phyloP scores from a whole-genome alignment of 257 asterid species.

The Solanum okadae region DNA sequence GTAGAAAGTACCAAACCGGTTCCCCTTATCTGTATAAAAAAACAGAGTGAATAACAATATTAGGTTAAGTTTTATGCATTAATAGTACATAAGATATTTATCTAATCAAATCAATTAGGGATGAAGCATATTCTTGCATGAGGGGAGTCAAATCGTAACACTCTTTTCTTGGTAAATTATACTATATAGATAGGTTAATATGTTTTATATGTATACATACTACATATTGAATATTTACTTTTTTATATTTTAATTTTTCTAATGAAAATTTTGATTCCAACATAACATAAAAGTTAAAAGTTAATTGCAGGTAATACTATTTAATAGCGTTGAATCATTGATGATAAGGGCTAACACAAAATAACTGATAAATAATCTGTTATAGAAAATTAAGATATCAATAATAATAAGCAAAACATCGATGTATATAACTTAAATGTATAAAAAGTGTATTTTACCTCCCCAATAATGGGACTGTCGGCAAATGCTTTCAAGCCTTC shows the following conservation, averaged over 20 bases:
- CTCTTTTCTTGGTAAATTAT: too few species aligned
- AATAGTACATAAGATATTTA: neutral
- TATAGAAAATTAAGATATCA: too few species aligned
- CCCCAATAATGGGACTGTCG: constrained; percentile 80
- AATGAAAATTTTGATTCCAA: neutral
- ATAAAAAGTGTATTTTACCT: constrained; percentile 17
- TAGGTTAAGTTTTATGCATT: neutral
- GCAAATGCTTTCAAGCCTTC: constrained; percentile 74
- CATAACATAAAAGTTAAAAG: neutral
- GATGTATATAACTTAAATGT: neutral
- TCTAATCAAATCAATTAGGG: too few species aligned
- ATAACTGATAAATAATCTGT: too few species aligned
- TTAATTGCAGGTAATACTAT: too few species aligned
- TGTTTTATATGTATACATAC: too few species aligned
- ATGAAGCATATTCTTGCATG: too few species aligned
- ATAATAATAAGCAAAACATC: too few species aligned
- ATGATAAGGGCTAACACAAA: neutral
- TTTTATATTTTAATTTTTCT: neutral
- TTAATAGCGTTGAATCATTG: neutral
- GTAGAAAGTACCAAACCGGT: constrained; percentile 80
- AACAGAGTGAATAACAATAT: neutral
- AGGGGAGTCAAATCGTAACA: too few species aligned
- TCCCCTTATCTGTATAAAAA: constrained; percentile 62
- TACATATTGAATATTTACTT: neutral
- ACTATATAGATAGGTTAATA: too few species aligned